These are phyloP conservation scores for Selaginella tamariscina DNA, from an alignment of 75 land plant genomes.

Conservation along the genomic window DNA sequence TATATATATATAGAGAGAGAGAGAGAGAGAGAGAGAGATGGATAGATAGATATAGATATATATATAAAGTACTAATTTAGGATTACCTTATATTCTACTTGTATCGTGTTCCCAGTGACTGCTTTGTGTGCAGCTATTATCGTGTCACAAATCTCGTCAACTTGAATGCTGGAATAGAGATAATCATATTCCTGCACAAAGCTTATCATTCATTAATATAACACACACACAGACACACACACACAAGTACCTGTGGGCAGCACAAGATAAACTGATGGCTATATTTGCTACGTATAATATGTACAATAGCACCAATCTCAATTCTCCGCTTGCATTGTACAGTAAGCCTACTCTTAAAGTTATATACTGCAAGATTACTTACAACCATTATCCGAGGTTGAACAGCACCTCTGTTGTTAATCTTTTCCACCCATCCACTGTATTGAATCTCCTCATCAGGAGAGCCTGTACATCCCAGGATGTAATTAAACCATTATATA, in stretches of 20 bases:
- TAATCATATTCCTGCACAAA: constrained; percentile 13
- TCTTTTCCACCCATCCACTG: constrained; percentile 10
- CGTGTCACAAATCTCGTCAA: constrained; percentile 4
- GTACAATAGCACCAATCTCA: background rate
- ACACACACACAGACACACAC: background rate
- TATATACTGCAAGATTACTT: constrained; percentile 5
- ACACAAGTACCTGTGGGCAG: background rate
- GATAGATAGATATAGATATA: background rate
- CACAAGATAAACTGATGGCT: constrained; percentile 11
- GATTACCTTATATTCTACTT: constrained; percentile 2
- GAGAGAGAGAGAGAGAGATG: too few relatives aligned
- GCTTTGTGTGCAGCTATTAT: background rate
- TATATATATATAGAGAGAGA: too few relatives aligned
- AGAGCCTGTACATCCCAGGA: background rate
- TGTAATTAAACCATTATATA: too few relatives aligned
- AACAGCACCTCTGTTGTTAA: constrained; percentile 2
- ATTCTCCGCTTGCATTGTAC: constrained; percentile 7
- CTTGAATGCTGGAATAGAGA: constrained; percentile 4
- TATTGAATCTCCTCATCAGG: constrained; percentile 7
- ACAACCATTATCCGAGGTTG: constrained; percentile 1
- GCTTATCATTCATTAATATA: background rate
- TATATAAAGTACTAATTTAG: background rate
- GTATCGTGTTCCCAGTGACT: background rate
- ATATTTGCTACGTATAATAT: constrained; percentile 9
- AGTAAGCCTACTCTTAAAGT: constrained; percentile 3